Evolutionary conservation across 2,329 filamentous ascomycete species (phyloP), one percentile per base, ranked within the genome.

Genomic region (Bipolaris sorokiniana): DNA sequence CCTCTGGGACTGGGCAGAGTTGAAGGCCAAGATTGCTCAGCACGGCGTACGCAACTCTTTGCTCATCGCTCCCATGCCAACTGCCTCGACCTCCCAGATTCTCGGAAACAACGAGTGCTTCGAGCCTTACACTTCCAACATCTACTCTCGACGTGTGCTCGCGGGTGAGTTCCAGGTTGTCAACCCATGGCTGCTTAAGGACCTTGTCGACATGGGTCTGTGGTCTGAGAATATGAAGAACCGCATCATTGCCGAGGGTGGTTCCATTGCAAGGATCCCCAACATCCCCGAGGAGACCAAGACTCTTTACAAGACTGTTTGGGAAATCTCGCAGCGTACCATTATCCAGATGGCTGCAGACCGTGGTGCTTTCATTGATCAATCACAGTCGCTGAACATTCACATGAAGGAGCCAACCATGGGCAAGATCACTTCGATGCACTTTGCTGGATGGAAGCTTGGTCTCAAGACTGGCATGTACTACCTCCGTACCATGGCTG

Each of bases 171-270:
- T 99, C 88, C 95, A 99, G 82, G 92, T 99, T 52, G 95, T 99
- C 78, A 99, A 99, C 83, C 95, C 95, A 50, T 99, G 95, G 95
- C 82, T 99, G 62, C 87, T 99, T 60, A 97, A 97, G 84, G 95
- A 99, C 72, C 88, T 99, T 28, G 95, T 99, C 67, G 95, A 99
- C 75, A 91, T 97, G 82, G 95, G 95, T 60, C 85, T 99, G 42
- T 99, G 95, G 95, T 97, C 94, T 46, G 94, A 99, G 80, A 92
- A 92, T 82, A 99, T 99, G 95, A 99, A 99, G 89, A 99, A 99
- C 84, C 92, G 95, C 71, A 99, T 99, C 84, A 99, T 99, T 73
- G 90, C 95, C 56, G 94, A 97, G 62, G 91, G 91, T 67, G 95
- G 95, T 66, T 98, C 94, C 18, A 90, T 99, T 54, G 95, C 98